Evolutionary conservation across 345 rosid species (phyloP), one percentile per base, ranked within the genome.

Genomic region (Citrus inodora): DNA sequence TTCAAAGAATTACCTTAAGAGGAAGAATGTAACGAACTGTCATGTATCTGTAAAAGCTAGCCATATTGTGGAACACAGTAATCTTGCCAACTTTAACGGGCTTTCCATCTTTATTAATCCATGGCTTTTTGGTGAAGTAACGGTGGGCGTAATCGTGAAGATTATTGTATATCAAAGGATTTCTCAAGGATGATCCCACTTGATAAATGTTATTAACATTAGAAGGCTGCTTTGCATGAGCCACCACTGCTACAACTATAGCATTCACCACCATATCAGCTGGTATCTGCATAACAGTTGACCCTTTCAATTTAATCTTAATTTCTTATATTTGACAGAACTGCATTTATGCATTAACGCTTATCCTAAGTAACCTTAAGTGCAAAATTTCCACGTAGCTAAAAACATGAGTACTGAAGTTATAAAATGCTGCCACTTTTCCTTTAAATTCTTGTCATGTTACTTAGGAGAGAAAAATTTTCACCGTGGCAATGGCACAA

Each of bases 241-340:
- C 92, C 1, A 82, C 87, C 86, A 89, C 87, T 3, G 93, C 88
- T 28, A 87, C 89, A 24, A 94, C 55, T 4, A 87, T 88, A 7
- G 88, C 84, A 70, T 91, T 94, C 85, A 92, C 96, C 73, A 94
- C 97, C 96, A 94, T 90, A 67, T 94, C 98, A 1, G 93, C 97
- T 0, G 98, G 98, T 42, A 94, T 85, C 94, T 94, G 76, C 42
- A 78, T 55, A 64, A 61, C 10, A 71, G 30, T 32, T 40, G 27
- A 27, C 24, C 32, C 24, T 19, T 28, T 7, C 35, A 24, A 4
- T 70, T 51, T 70, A 27, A 16, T 7, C 59, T 46, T 64, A 10
- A 42, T 42, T 9, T n/a, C 25, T 51, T 51, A 13, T 51, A 17
- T 51, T 16, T 51, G 56, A 51, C 6, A 51, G 21, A 51, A 51